Percentiles rank a stretch among this genome's conserved stretches.
phyloP scores from a whole-genome alignment of 1,284 basidiomycete species.

The Tilletia indica region DNA sequence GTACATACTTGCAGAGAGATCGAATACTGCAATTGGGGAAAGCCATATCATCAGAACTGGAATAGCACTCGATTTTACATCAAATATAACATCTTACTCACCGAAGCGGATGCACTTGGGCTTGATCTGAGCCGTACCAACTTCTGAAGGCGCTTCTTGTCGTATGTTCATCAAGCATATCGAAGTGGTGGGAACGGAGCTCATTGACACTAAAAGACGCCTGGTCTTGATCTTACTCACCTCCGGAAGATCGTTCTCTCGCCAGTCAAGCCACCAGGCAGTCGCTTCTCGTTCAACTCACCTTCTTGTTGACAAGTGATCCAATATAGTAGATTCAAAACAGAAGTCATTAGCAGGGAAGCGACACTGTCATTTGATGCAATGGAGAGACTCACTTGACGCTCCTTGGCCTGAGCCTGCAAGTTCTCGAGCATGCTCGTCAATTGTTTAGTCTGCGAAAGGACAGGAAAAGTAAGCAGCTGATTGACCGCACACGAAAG shows the following conservation, averaged over 20 bases:
- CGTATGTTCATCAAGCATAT: slow-evolving; percentile 21
- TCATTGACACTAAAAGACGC: neutral
- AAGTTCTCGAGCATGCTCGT: slow-evolving; percentile 51
- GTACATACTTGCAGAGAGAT: slow-evolving; percentile 53
- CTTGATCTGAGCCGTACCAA: slow-evolving; percentile 54
- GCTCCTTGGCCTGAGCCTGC: slow-evolving; percentile 56
- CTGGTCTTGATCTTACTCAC: neutral
- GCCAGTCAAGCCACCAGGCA: slow-evolving; percentile 56
- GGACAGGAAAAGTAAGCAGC: neutral
- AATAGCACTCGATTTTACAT: too few relatives aligned
- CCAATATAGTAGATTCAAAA: slow-evolving; percentile 32
- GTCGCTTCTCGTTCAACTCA: slow-evolving; percentile 55
- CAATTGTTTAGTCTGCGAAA: slow-evolving; percentile 44
- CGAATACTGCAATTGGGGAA: slow-evolving; percentile 36
- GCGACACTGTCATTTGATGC: too few relatives aligned
- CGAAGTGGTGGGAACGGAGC: neutral
- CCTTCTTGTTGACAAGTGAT: slow-evolving; percentile 56
- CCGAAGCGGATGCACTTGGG: slow-evolving; percentile 56
- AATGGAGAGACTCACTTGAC: slow-evolving; percentile 19
- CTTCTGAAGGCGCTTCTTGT: slow-evolving; percentile 50
- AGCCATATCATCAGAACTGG: too few relatives aligned
- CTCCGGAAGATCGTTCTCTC: slow-evolving; percentile 55
- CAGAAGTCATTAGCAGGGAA: too few relatives aligned
- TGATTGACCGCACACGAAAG: too few relatives aligned
- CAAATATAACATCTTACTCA: too few relatives aligned